Evolutionary conservation across 2,329 filamentous ascomycete genomes (phyloP), one percentile per base, ranked within the genome.

Genomic region (Neopestalotiopsis clavispora): DNA sequence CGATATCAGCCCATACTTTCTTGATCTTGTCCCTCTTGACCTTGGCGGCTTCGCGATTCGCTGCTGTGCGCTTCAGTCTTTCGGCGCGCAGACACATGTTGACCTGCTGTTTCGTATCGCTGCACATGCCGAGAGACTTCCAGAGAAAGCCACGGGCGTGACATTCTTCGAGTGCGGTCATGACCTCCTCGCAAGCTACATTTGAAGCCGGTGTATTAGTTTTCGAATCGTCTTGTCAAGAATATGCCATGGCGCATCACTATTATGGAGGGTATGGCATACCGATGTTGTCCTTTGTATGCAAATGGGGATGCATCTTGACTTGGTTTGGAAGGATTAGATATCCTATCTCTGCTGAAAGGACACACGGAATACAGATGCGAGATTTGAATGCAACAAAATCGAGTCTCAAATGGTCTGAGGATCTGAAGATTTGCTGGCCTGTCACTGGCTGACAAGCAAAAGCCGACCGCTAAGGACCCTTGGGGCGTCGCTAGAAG

Each of bases 261-360:
- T 38, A 10, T 7, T 38, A 34, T 4, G 23, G 28, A 58, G 28
- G 4, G 57, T 59, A 7, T 17, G 10, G 30, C n/a, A 17, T 87
- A 97, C 95, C 95, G 74, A 89, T 86, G 75, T 97, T 97, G 79
- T 97, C 92, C 80, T 96, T 94, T 34, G 94, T 97, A 79, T 98
- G 95, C 2, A 99, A 85, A 84, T 98, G 95, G 67, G 96, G 97
- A 93, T 99, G 96, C 96, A 99, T 99, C 59, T 75, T 89, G 79
- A 69, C 61, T 17, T n/a, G 10, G 14, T 23, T 34, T 17, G 23
- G 30, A 12, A 66, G 17, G 52, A 42, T n/a, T 12, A 4, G 13
- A 5, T 63, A n/a, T 38, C 13, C 17, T 17, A 17, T n/a, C 4
- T n/a, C 45, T 52, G n/a, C 9, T n/a, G 45, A 52, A 2, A 52